Conservation (phyloP, 768 basidiomycete genomes). For the Amanita pseudoporphyria region DNA sequence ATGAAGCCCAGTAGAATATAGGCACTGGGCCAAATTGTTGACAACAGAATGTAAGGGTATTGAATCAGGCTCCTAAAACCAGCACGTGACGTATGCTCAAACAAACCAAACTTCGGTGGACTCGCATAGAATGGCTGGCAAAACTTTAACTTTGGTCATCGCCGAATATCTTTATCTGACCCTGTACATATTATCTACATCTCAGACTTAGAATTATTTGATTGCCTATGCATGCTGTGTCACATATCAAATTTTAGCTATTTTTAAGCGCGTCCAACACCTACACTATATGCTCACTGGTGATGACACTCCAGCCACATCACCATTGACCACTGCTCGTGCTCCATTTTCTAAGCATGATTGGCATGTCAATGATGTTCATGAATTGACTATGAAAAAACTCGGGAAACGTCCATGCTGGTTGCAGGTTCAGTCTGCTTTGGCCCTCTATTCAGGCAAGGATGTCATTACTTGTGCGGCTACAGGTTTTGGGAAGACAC, state of each 20-base stretch:
- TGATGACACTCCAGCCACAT: not conserved
- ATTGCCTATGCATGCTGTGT: not conserved
- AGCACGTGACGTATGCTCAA: too few relatives aligned
- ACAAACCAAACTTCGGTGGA: slow-evolving; percentile 4
- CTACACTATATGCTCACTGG: not conserved
- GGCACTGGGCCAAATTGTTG: too few relatives aligned
- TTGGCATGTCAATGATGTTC: not conserved
- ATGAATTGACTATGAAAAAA: not conserved
- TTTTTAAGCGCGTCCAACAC: not conserved
- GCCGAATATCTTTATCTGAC: not conserved
- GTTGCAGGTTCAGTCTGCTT: slow-evolving; percentile 6
- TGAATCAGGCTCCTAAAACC: slow-evolving; percentile 5
- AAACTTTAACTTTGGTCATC: not conserved
- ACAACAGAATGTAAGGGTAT: too few relatives aligned
- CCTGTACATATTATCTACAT: not conserved
- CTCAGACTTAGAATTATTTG: not conserved
- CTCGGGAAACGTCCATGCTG: slow-evolving; percentile 8
- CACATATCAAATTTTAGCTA: not conserved
- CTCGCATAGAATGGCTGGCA: slow-evolving; percentile 4
- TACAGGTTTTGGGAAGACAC: too few relatives aligned
- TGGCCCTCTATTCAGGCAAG: slow-evolving; percentile 3
- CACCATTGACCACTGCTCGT: not conserved
- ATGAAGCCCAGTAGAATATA: too few relatives aligned
- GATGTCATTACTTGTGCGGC: slow-evolving; percentile 8
- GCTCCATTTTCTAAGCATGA: not conserved